Conservation (phyloP, 352 stramenopile species). For the Globisporangium viniferum region DNA sequence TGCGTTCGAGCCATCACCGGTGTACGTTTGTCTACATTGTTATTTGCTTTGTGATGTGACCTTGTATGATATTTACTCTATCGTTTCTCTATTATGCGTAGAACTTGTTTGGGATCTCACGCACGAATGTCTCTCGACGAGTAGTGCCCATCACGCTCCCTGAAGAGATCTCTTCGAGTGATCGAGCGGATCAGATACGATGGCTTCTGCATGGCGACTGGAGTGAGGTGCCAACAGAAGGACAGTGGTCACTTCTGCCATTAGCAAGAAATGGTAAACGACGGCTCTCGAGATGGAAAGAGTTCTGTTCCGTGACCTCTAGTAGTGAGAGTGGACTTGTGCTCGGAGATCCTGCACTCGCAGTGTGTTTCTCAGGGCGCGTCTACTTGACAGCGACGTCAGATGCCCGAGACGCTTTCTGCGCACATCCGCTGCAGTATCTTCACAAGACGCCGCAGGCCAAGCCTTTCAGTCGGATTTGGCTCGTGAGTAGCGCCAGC, state of each 20-base stretch:
- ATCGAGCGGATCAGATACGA: constrained; percentile 45
- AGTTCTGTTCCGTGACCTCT: constrained; percentile 63
- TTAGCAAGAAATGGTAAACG: constrained; percentile 7
- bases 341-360: constrained; percentile 38
- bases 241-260: constrained; percentile 7
- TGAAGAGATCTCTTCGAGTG: constrained; percentile 28
- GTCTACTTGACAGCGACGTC: constrained; percentile 53
- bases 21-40: constrained; percentile 27
- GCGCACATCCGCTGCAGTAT: constrained; percentile 42
- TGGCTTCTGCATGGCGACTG: constrained; percentile 69
- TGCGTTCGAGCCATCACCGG: constrained; percentile 56
- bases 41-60: neutral
- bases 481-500: constrained; percentile 33
- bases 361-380: constrained; percentile 37
- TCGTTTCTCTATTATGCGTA: constrained; percentile 15
- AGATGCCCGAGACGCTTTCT: constrained; percentile 35
- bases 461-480: constrained; percentile 28
- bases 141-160: constrained; percentile 33
- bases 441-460: constrained; percentile 27
- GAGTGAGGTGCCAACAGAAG: constrained; percentile 21
- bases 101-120: constrained; percentile 42
- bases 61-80: neutral
- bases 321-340: constrained; percentile 20
- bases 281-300: constrained; percentile 47
- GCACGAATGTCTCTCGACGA: constrained; percentile 35